Conservation (phyloP, 768 basidiomycete species). For the Rhodotorula diobovata region DNA sequence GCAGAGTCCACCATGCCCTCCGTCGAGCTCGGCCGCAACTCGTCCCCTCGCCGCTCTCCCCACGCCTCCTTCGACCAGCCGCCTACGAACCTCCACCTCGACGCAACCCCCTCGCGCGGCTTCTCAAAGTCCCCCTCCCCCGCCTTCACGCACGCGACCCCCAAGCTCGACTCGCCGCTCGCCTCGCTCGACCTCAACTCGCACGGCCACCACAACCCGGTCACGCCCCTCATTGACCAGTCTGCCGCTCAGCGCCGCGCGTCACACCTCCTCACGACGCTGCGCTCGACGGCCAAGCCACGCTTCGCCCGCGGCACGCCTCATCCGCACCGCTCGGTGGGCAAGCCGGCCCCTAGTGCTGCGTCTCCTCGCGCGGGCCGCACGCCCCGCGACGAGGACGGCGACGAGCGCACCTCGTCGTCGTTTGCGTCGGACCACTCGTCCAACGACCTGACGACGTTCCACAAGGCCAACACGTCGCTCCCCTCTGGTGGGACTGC, state of each 20-base stretch:
- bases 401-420: slow-evolving; percentile 37
- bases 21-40: slow-evolving; percentile 23
- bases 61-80: neutral
- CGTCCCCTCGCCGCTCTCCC: slow-evolving; percentile 13
- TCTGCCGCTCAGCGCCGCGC: slow-evolving; percentile 54
- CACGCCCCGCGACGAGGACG: neutral
- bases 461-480: slow-evolving; percentile 70
- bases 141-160: neutral
- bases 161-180: slow-evolving; percentile 26
- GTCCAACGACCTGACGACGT: slow-evolving; percentile 79
- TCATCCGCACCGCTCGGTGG: slow-evolving; percentile 51
- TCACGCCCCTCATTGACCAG: slow-evolving; percentile 14
- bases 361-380: neutral
- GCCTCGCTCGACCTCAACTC: slow-evolving; percentile 1
- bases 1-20: slow-evolving; percentile 1
- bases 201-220: neutral
- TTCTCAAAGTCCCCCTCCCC: slow-evolving; percentile 6
- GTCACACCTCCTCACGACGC: slow-evolving; percentile 76
- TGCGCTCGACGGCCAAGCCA: slow-evolving; percentile 74
- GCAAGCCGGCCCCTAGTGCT: neutral
- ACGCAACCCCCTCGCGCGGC: slow-evolving; percentile 15
- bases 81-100: no score
- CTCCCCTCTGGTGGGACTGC: slow-evolving; percentile 68
- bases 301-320: slow-evolving; percentile 64
- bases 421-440: slow-evolving; percentile 71